These are phyloP conservation scores for Agaricus subrufescens DNA, from an alignment of 768 basidiomycete species.

Conservation along the genomic window DNA sequence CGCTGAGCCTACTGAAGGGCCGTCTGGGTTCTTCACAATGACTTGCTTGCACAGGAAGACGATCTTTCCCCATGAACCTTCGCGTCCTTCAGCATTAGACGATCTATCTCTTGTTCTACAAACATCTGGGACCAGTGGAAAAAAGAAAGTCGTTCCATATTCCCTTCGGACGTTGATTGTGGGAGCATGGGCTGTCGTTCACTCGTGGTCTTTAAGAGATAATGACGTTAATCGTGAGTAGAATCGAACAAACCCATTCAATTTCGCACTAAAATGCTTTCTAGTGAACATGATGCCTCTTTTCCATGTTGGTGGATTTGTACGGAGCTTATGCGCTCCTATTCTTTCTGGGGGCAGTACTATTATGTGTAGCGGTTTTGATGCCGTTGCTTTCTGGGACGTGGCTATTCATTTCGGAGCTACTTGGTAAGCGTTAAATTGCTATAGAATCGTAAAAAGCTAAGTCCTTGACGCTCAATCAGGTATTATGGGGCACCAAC, in stretches of 20 bases:
- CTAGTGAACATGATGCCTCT: slow-evolving; percentile 49
- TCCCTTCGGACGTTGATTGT: slow-evolving; percentile 36
- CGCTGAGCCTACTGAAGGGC: slow-evolving; percentile 26
- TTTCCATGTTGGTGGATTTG: slow-evolving; percentile 58
- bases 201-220: slow-evolving; percentile 35
- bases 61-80: slow-evolving; percentile 16
- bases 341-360: slow-evolving; percentile 50
- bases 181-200: slow-evolving; percentile 38
- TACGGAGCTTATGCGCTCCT: slow-evolving; percentile 55
- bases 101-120: slow-evolving; percentile 54
- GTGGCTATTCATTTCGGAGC: slow-evolving; percentile 30
- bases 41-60: slow-evolving; percentile 19
- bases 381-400: slow-evolving; percentile 47
- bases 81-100: slow-evolving; percentile 29
- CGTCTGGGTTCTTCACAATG: slow-evolving; percentile 37
- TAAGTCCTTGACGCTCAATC: slow-evolving; percentile 5
- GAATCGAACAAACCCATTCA: no score
- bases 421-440: slow-evolving; percentile 40
- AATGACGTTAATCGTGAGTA: slow-evolving; percentile 42
- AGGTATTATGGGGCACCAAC: slow-evolving; percentile 51
- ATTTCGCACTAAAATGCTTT: slow-evolving; percentile 1
- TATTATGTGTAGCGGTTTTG: slow-evolving; percentile 52
- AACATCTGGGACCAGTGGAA: slow-evolving; percentile 56
- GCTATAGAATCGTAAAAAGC: background rate
- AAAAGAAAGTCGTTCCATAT: slow-evolving; percentile 46